Percentiles rank a stretch among this genome's conserved stretches.
These are phyloP conservation scores for Fusarium vanettenii DNA, from an alignment of 2,329 filamentous ascomycete species.

Conservation along the genomic window DNA sequence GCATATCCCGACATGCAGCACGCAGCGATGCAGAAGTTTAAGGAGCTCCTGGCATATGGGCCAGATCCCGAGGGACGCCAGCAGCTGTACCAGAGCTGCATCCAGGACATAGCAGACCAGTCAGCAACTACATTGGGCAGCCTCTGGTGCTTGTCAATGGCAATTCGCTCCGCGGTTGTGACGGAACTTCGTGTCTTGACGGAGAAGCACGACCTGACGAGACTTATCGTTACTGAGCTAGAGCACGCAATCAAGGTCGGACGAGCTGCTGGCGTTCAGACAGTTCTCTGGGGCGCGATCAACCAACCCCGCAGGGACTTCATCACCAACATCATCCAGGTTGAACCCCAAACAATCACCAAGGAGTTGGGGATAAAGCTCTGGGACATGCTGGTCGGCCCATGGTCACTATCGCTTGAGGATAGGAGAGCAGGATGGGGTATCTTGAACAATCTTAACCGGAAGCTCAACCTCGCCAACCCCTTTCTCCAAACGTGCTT, in stretches of 20 bases:
- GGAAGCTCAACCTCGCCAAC: conserved; percentile 59
- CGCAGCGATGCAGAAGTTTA: conserved; percentile 72
- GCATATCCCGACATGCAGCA: conserved; percentile 71
- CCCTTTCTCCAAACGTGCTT: conserved; percentile 67
- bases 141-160: conserved; percentile 70
- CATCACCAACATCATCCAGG: conserved; percentile 67
- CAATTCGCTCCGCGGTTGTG: conserved; percentile 58
- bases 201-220: conserved; percentile 69
- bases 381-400: conserved; percentile 80
- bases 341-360: conserved; percentile 72
- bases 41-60: conserved; percentile 67
- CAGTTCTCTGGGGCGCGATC: conserved; percentile 59
- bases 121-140: conserved; percentile 77
- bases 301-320: conserved; percentile 68
- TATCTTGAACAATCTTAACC: conserved; percentile 64
- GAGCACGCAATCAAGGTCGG: conserved; percentile 61
- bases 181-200: conserved; percentile 69
- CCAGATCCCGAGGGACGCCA: conserved; percentile 66
- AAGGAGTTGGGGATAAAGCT: conserved; percentile 70
- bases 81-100: conserved; percentile 73
- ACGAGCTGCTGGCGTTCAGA: conserved; percentile 51
- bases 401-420: conserved; percentile 65
- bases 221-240: conserved; percentile 73
- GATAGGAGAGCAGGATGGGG: conserved; percentile 78
- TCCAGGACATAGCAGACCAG: conserved; percentile 73